A percentile compares a stretch with the other conserved stretches of the same genome.
Evolutionary conservation across 306 rosid species (phyloP).

Genomic region (Echinosophora koreensis): DNA sequence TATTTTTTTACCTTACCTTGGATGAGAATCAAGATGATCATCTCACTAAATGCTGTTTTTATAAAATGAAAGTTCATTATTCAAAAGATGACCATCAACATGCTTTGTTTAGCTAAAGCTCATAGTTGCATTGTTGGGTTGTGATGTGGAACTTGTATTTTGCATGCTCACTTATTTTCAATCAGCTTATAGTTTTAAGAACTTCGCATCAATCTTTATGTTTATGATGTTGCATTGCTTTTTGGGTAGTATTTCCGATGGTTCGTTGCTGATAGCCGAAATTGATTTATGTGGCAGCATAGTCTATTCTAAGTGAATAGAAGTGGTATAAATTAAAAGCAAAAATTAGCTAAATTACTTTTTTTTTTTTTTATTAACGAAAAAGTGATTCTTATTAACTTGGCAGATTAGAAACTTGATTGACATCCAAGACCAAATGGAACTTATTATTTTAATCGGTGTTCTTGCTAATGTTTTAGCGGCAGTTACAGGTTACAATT

Average conservation of each 20-base stretch:
- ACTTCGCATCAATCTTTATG: neutral
- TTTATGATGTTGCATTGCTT: conserved; percentile 5
- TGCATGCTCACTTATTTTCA: conserved; percentile 13
- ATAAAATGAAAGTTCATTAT: neutral
- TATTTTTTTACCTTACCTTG: conserved; percentile 11
- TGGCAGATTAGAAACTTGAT: neutral
- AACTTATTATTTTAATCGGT: neutral
- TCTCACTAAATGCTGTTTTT: neutral
- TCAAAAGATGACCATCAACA: neutral
- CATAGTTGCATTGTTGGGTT: neutral
- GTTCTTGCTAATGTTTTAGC: conserved; percentile 14
- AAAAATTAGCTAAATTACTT: neutral
- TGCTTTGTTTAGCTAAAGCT: neutral
- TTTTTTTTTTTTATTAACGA: no score
- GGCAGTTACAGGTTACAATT: neutral
- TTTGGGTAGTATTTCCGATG: neutral
- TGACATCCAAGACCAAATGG: conserved; percentile 8
- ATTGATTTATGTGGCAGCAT: neutral
- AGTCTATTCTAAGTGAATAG: neutral
- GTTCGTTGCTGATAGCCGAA: neutral
- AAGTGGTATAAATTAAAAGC: neutral
- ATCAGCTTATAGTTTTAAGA: conserved; percentile 6
- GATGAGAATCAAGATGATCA: neutral
- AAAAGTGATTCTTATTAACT: conserved; percentile 6
- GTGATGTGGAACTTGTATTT: neutral